Percentiles rank a stretch among this genome's conserved stretches.
Evolutionary conservation across 2,329 filamentous ascomycete genomes (phyloP).

Genomic region (Colletotrichum liaoningense): DNA sequence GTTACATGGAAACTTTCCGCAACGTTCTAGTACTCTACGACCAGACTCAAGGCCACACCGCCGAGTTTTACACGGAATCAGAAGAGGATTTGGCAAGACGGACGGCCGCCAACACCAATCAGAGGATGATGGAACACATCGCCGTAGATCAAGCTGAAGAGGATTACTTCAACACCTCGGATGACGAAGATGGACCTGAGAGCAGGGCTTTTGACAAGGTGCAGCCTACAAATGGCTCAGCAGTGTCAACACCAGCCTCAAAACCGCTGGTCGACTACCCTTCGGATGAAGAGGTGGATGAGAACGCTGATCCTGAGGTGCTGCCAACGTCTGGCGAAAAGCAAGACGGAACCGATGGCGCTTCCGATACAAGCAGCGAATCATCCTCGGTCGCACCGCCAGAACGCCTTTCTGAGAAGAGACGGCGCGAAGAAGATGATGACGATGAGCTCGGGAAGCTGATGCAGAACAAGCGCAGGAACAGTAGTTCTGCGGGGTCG

Average conservation of each 20-base stretch:
- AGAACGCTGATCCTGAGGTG: conserved; percentile 67
- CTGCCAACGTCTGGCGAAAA: conserved; percentile 39
- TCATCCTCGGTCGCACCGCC: conserved; percentile 63
- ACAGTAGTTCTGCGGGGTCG: conserved; percentile 63
- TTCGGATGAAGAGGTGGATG: conserved; percentile 83
- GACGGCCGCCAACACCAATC: conserved; percentile 51
- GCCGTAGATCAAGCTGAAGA: conserved; percentile 84
- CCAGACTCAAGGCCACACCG: conserved; percentile 76
- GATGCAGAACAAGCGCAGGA: conserved; percentile 72
- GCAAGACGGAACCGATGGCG: conserved; percentile 36
- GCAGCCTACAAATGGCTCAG: conserved; percentile 66
- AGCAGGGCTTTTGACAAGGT: conserved; percentile 46
- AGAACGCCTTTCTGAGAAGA: conserved; percentile 88
- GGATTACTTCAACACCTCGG: conserved; percentile 92
- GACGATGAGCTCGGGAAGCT: conserved; percentile 93
- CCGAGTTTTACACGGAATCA: conserved; percentile 80
- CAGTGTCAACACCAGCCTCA: conserved; percentile 62
- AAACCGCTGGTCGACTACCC: conserved; percentile 91
- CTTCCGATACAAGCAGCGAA: conserved; percentile 26
- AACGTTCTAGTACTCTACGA: conserved; percentile 83
- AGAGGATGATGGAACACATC: conserved; percentile 78
- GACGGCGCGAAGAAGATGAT: conserved; percentile 91
- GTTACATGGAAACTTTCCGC: conserved; percentile 87
- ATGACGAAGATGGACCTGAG: conserved; percentile 62
- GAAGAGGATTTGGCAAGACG: conserved; percentile 67